Evolutionary conservation across 2,329 filamentous ascomycete genomes (phyloP).

Genomic region (Pseudogymnoascus sp.): DNA sequence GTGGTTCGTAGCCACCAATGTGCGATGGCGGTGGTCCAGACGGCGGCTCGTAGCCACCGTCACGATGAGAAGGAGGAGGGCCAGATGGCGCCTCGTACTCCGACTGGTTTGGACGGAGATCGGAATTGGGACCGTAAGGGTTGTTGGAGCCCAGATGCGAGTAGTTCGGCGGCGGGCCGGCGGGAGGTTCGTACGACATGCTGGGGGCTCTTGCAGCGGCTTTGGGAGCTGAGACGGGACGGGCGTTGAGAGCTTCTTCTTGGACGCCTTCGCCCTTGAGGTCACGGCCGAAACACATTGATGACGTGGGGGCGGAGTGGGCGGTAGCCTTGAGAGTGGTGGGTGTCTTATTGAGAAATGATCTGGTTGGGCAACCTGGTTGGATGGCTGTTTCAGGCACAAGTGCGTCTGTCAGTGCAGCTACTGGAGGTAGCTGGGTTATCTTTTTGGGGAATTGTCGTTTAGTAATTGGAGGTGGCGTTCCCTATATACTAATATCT

Average conservation of each 20-base stretch:
- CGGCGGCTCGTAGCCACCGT: slow-evolving; percentile 14
- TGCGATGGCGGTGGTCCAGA: slow-evolving; percentile 1
- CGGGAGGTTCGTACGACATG: not conserved
- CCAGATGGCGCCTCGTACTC: slow-evolving; percentile 4
- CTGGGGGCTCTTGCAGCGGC: not conserved
- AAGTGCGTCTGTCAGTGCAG: not conserved
- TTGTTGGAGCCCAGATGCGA: slow-evolving; percentile 1
- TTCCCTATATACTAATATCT: not conserved
- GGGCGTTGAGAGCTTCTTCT: not conserved
- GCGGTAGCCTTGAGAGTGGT: not conserved
- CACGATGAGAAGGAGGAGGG: slow-evolving; percentile 24
- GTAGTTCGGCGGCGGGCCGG: slow-evolving; percentile 1
- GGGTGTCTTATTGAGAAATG: not conserved
- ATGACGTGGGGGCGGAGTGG: not conserved
- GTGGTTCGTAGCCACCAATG: not conserved
- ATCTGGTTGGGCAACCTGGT: not conserved
- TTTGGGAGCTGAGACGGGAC: not conserved
- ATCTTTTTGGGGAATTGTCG: not conserved
- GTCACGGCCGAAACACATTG: not conserved
- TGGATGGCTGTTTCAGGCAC: not conserved
- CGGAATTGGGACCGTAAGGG: not conserved
- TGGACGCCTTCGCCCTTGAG: not conserved
- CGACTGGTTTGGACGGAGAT: not conserved
- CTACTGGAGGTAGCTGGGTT: not conserved
- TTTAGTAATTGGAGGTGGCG: not conserved